Base-by-base conservation (phyloP, 108 stramenopile species). In the Epithemia pelagica region DNA sequence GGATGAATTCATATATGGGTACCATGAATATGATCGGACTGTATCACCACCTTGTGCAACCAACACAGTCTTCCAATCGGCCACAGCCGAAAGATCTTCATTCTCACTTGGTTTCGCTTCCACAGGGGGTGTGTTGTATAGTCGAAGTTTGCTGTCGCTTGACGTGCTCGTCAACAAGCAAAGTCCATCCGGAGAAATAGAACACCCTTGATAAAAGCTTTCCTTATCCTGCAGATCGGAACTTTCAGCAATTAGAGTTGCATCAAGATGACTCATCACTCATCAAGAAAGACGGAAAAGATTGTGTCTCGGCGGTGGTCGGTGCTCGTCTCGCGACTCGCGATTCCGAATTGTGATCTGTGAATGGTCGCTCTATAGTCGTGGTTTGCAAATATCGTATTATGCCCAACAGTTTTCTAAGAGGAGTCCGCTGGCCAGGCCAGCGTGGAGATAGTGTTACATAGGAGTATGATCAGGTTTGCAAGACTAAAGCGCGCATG, bases 181-280 rank as follows among this genome's bases (percentile, higher is more conserved):
- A 25, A 82, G 73, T 7, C 89, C 92, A 67, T 93, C 92, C 0
- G 92, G 92, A 19, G 87, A 87, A 66, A 88, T 88, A 21, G 71
- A 52, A 59, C 81, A 82, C 30, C 89, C 92, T 71, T 84, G 78
- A 1, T 83, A 82, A 68, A 78, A 87, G 32, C 82, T 77, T 10
- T 71, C 80, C 24, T 69, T 56, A 30, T 68, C 73, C 31, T 52
- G 58, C n/a, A 82, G 64, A 58, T 64, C 64, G 24, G 20, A 56
- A 52, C 46, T 64, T 52, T 64, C n/a, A 19, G 64, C 64, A 20
- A 64, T 8, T 18, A 61, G 56, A 46, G 37, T 46, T 15, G 37
- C 37, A 5, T 5, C 15, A 46, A 46, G 37, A 10, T 46, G 10
- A 46, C 10, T 46, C 37, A 46, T 46, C 5, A n/a, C n/a, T n/a